Evolutionary conservation across 2,329 filamentous ascomycete species (phyloP), one percentile per base, ranked within the genome.

Genomic region (Nakataea oryzae): DNA sequence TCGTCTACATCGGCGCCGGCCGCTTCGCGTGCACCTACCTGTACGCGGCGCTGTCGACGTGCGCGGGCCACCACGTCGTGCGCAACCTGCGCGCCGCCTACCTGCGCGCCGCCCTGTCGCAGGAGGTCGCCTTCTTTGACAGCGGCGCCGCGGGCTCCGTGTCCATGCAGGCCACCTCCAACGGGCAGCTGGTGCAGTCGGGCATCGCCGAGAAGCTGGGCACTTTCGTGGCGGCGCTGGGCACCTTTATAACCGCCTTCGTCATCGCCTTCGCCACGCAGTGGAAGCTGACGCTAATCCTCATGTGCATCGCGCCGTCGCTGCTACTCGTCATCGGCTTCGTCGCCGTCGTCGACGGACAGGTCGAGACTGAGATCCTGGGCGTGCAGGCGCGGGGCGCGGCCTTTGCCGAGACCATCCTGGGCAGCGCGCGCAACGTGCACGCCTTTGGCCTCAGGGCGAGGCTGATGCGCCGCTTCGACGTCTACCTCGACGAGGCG

Each of bases 1-100:
- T 86, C 66, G 74, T 86, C 29, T 86, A 85, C 64, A 73, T 86
- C 14, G 84, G 84, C 66, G 73, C 85, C 60, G 82, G 71, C 0
- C 78, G 81, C 57, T 81, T 85, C 63, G 67, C 72, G 27, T 70
- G 82, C 21, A 74, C 78, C 14, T 86, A 85, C 64, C 67, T 76
- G 24, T 76, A 77, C 69, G 75, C 75, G 58, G 68, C 72, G 3
- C 71, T 74, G 59, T 69, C 83, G 26, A 82, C 79, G 3, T 78
- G 82, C 54, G 74, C 79, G 4, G 80, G 81, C 2, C 78, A 79
- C 61, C 74, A 80, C 12, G 79, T 80, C 3, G 80, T 80, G 3
- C 77, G 79, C 62, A 78, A 74, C 34, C 71, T 78, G 34, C 74
- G 83, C 12, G 74, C 78, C 58, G 74, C 75, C 29, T 85, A 82